Evolutionary conservation across 2,329 filamentous ascomycete genomes (phyloP).

Genomic region (Pestalotiopsis sp.): DNA sequence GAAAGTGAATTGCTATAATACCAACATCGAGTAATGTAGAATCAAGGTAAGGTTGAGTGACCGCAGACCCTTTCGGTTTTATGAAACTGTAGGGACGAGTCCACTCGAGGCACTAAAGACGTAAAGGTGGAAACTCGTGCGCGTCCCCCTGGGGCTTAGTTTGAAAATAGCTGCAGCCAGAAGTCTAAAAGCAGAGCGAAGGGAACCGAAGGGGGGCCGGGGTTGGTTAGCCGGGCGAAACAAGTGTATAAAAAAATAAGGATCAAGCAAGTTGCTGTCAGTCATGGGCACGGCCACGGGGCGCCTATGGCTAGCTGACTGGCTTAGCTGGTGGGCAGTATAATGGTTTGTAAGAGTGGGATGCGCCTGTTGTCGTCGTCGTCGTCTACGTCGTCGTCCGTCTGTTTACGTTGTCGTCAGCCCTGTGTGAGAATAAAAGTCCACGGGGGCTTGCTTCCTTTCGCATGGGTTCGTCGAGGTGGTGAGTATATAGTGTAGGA

Average conservation of each 20-base stretch:
- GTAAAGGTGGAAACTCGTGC: constrained; percentile 22
- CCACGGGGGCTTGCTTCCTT: neutral
- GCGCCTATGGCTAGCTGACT: neutral
- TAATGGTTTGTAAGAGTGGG: neutral
- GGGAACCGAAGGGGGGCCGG: neutral
- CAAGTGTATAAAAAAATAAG: constrained; percentile 12
- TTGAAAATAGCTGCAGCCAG: constrained; percentile 14
- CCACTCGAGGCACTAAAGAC: neutral
- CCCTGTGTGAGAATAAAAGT: neutral
- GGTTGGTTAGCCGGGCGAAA: constrained; percentile 3
- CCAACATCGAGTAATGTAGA: constrained; percentile 17
- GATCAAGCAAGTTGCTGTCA: neutral
- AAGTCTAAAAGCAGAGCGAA: constrained; percentile 9
- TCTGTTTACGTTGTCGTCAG: neutral
- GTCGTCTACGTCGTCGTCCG: neutral
- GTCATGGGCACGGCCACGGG: neutral
- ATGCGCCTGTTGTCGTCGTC: neutral
- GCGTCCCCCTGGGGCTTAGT: constrained; percentile 21
- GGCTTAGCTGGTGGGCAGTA: too few species aligned
- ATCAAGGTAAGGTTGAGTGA: neutral
- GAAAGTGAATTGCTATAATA: constrained; percentile 18
- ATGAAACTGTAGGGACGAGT: constrained; percentile 12
- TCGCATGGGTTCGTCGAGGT: neutral
- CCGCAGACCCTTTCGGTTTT: constrained; percentile 14
- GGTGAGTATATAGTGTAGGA: neutral